These are phyloP conservation scores for Sclerotinia minor DNA, from an alignment of 2,329 filamentous ascomycete species.

Conservation along the genomic window DNA sequence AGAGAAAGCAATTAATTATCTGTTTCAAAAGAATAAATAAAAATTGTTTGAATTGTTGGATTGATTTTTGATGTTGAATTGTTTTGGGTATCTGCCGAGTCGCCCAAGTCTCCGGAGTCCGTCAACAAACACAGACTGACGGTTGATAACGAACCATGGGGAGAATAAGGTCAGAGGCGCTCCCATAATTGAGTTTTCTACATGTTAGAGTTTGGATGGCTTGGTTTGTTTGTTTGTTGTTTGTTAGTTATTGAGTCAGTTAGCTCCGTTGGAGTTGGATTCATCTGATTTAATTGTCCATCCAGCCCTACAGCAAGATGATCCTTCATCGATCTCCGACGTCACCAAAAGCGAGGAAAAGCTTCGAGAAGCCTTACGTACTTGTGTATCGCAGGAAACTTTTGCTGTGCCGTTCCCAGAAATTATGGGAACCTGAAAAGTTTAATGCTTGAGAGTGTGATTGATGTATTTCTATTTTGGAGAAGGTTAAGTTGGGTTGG, in stretches of 20 bases:
- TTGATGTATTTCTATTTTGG: conserved; percentile 4
- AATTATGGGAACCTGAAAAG: background rate
- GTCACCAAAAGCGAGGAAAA: conserved; percentile 7
- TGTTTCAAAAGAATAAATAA: background rate
- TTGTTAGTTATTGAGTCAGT: background rate
- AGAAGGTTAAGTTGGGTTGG: background rate
- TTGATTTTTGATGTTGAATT: background rate
- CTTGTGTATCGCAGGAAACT: background rate
- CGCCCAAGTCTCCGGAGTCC: conserved; percentile 5
- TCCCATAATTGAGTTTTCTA: conserved; percentile 2
- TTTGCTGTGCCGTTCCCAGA: background rate
- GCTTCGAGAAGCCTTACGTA: conserved; percentile 25
- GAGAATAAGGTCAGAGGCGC: conserved; percentile 5
- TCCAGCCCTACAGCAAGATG: conserved; percentile 20
- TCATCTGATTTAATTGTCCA: background rate
- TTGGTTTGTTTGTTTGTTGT: background rate
- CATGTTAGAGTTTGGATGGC: background rate
- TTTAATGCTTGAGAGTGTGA: background rate
- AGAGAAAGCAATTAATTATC: background rate
- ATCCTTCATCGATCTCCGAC: conserved; percentile 5
- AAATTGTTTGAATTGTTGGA: conserved; percentile 10
- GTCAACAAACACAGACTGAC: background rate
- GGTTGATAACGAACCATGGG: background rate
- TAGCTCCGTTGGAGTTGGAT: conserved; percentile 3
- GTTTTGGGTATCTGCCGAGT: conserved; percentile 1